These are phyloP conservation scores for Penicillium sp. DNA, from an alignment of 2,329 filamentous ascomycete species.

Conservation along the genomic window DNA sequence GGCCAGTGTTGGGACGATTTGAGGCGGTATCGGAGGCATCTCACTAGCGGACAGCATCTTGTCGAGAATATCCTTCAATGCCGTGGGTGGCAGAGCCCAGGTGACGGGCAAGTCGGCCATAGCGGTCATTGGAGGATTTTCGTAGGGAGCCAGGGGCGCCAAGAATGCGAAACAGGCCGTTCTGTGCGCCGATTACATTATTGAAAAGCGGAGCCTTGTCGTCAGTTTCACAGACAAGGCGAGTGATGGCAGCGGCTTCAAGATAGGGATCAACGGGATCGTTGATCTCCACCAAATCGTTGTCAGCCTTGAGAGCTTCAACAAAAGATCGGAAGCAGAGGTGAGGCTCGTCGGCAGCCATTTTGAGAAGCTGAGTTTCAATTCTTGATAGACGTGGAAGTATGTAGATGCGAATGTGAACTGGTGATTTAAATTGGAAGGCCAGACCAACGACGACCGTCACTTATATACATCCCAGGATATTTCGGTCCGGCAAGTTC, in stretches of 20 bases:
- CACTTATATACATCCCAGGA: not conserved
- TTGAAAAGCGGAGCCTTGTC: constrained; percentile 54
- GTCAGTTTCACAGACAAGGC: constrained; percentile 47
- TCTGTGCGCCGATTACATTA: constrained; percentile 48
- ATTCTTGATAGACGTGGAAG: not conserved
- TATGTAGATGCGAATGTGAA: not conserved
- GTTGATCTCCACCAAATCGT: constrained; percentile 49
- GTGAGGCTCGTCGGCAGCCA: constrained; percentile 21
- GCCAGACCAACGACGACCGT: not conserved
- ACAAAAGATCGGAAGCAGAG: constrained; percentile 50
- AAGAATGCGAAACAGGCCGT: constrained; percentile 52
- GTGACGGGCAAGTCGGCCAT: constrained; percentile 45
- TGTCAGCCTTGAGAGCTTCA: constrained; percentile 43
- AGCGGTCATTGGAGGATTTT: constrained; percentile 31
- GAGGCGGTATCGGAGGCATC: constrained; percentile 31
- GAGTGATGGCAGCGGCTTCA: constrained; percentile 50
- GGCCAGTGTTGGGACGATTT: constrained; percentile 37
- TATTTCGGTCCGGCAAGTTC: not conserved
- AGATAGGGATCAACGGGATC: constrained; percentile 44
- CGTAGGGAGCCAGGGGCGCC: constrained; percentile 46
- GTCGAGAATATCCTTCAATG: constrained; percentile 43
- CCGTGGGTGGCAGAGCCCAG: constrained; percentile 41
- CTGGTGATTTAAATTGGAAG: not conserved
- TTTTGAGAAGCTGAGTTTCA: not conserved
- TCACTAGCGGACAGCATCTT: constrained; percentile 43